Base-by-base conservation (phyloP, 176 grass and related monocot genomes). In the Phoenix dactylifera region DNA sequence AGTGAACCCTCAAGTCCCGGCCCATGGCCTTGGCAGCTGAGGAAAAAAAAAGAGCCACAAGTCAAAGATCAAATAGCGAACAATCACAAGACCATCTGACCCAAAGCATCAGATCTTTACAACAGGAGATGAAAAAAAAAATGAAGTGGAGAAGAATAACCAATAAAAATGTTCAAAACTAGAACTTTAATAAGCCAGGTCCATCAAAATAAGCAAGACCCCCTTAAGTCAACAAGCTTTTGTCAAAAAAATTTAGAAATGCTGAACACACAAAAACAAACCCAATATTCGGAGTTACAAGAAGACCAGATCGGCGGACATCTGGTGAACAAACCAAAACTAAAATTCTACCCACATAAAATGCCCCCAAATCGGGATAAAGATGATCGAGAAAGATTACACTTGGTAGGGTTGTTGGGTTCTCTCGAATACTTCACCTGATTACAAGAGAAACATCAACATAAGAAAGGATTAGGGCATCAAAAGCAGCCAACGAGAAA, bases 1-100 rank as follows among this genome's bases (percentile, higher is more conserved):
- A 95, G 69, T 95, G 89, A 58, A 89, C 85, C 68, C 89, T 85
- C 62, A 86, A 73, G 74, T 95, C 89, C 51, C 66, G 83, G 22
- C 89, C 79, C 80, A 89, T 83, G 52, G 89, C 82, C 85, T 95
- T 95, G 51, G 85, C 79, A 22, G 89, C 89, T 89, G 82, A 72
- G 62, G 56, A 60, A 44, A 35, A 78, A 18, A 51, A 70, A 39
- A 78, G 18, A 25, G 66, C 15, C 25, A 63, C 24, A 64, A 4
- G 71, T 26, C 5, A 50, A 4, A 51, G 16, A 22, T 51, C 44
- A 24, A 50, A 22, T 48, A 65, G 15, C 48, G 16, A 51, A 50
- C 10, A 14, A 12, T 12, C 35, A 44, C 35, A 44, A 44, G 9
- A 44, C 1, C 35, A 35, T 35, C 35, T 44, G 9, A 44, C 10